phyloP scores from a whole-genome alignment of 768 basidiomycete genomes.

The Boletales sp. region DNA sequence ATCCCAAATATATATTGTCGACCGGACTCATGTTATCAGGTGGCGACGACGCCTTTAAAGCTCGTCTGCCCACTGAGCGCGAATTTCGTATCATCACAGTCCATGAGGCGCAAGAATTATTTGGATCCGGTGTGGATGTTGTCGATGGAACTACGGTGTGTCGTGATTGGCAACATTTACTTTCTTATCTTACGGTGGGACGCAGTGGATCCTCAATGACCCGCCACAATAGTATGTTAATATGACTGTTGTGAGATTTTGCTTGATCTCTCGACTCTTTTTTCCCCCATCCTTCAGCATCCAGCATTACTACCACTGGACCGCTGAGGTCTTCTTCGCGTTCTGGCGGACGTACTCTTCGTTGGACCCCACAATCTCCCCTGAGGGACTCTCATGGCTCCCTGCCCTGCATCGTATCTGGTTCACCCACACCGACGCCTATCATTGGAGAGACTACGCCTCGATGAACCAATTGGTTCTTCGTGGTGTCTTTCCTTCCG shows the following conservation, averaged over 20 bases:
- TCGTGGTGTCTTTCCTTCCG: slow-evolving; percentile 75
- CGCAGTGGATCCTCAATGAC: slow-evolving; percentile 78
- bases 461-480: slow-evolving; percentile 88
- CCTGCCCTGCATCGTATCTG: slow-evolving; percentile 72
- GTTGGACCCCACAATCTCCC: slow-evolving; percentile 65
- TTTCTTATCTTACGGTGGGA: slow-evolving; percentile 2
- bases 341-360: slow-evolving; percentile 90
- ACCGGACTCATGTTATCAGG: slow-evolving; percentile 59
- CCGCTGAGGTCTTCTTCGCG: slow-evolving; percentile 88
- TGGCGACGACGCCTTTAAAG: slow-evolving; percentile 48
- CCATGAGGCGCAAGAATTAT: slow-evolving; percentile 60
- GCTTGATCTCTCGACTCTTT: not conserved
- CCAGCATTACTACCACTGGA: slow-evolving; percentile 93
- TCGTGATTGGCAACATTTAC: slow-evolving; percentile 2
- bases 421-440: slow-evolving; percentile 70
- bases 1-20: slow-evolving; percentile 65
- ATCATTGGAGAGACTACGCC: slow-evolving; percentile 89
- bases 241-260: not conserved
- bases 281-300: slow-evolving; percentile 50
- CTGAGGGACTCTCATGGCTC: slow-evolving; percentile 65
- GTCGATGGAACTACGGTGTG: slow-evolving; percentile 76
- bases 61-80: slow-evolving; percentile 70
- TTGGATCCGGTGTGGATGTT: slow-evolving; percentile 65
- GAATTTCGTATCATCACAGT: slow-evolving; percentile 77
- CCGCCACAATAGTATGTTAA: slow-evolving; percentile 73